A percentile compares a stretch with the other conserved stretches of the same genome.
phyloP scores from a whole-genome alignment of 176 grass and related monocot genomes.

The Elymus sibiricus region DNA sequence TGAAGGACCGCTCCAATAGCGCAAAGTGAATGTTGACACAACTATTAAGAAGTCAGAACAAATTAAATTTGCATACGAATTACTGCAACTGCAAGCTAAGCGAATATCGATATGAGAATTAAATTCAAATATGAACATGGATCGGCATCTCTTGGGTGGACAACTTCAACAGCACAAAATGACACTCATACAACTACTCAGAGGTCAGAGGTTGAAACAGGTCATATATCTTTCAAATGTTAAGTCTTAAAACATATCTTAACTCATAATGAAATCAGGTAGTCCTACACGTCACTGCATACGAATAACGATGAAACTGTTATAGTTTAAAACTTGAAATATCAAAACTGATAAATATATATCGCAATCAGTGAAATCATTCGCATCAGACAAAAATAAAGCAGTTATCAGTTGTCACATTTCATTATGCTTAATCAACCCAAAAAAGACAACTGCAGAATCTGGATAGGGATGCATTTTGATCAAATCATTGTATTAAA shows the following conservation, averaged over 20 bases:
- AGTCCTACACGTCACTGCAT: not conserved
- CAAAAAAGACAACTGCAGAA: conserved; percentile 15
- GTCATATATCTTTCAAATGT: conserved; percentile 11
- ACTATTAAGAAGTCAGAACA: not conserved
- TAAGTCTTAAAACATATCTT: conserved; percentile 14
- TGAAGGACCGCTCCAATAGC: not conserved
- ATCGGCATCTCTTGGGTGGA: not conserved
- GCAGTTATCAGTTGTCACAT: not conserved
- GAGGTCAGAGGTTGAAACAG: not conserved
- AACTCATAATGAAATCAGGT: not conserved
- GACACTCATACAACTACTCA: not conserved
- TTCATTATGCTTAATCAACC: conserved; percentile 10
- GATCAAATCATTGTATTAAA: not conserved
- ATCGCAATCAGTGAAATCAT: conserved; percentile 2
- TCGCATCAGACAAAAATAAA: not conserved
- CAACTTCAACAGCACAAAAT: conserved; percentile 1
- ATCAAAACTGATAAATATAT: not conserved
- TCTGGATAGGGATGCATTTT: not conserved
- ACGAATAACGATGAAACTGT: not conserved
- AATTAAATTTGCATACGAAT: not conserved
- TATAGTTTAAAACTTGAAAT: not conserved
- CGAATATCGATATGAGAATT: not conserved
- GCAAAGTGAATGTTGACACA: conserved; percentile 1
- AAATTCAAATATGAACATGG: not conserved
- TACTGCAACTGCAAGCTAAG: not conserved